Conservation (phyloP, 176 grass and related monocot genomes). For the Carex littledalei region DNA sequence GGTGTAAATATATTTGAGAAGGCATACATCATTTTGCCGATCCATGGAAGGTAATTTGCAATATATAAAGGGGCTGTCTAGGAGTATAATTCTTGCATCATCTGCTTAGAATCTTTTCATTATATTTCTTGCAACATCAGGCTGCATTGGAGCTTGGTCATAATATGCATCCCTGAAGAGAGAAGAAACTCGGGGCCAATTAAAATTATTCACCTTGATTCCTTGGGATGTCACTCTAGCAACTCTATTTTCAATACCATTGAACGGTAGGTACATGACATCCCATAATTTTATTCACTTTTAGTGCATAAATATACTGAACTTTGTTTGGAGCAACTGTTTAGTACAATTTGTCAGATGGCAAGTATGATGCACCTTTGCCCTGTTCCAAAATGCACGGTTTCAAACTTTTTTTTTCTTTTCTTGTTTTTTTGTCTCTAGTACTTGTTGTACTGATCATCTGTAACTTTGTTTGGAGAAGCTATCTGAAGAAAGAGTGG, state of each 20-base stretch:
- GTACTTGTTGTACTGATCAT: not conserved
- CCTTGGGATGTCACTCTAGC: slow-evolving; percentile 58
- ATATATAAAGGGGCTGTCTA: not conserved
- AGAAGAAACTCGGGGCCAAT: slow-evolving; percentile 59
- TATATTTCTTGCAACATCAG: slow-evolving; percentile 35
- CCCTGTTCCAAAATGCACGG: not conserved
- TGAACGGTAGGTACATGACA: slow-evolving; percentile 39
- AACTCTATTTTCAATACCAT: slow-evolving; percentile 39
- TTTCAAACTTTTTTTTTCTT: not conserved
- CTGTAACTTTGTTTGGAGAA: not conserved
- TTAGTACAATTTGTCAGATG: not conserved
- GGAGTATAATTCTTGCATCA: slow-evolving; percentile 9
- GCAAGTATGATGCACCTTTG: not conserved
- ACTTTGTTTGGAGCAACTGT: not conserved
- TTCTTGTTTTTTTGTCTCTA: not conserved
- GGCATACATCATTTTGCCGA: slow-evolving; percentile 79
- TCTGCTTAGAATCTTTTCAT: not conserved
- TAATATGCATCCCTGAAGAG: slow-evolving; percentile 76
- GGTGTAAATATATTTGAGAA: slow-evolving; percentile 84
- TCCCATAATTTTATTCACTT: not conserved
- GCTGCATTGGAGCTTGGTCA: slow-evolving; percentile 87
- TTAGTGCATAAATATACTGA: not conserved
- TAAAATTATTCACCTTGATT: slow-evolving; percentile 79
- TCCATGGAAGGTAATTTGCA: slow-evolving; percentile 72
- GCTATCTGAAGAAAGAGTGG: slow-evolving; percentile 23